Percentiles rank a stretch among this genome's conserved stretches.
These are phyloP conservation scores for Cyclocybe aegerita DNA, from an alignment of 768 basidiomycete species.

Conservation along the genomic window DNA sequence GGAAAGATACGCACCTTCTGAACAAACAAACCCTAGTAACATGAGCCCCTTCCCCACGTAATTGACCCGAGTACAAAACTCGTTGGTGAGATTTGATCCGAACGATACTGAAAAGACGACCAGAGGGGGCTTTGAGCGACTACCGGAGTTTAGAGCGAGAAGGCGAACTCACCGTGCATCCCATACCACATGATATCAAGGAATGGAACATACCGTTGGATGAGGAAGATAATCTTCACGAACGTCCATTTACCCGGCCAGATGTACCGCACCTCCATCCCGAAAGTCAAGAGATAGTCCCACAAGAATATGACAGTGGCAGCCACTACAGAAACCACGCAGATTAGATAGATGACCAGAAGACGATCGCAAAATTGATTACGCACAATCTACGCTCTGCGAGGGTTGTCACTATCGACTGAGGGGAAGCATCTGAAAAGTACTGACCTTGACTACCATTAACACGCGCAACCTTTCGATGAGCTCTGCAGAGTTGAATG, in stretches of 20 bases:
- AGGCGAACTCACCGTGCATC: constrained; percentile 7
- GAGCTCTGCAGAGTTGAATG: too few species aligned
- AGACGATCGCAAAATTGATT: too few species aligned
- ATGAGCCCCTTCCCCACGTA: too few species aligned
- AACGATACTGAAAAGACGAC: background rate
- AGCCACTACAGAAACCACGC: constrained; percentile 1
- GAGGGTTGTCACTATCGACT: too few species aligned
- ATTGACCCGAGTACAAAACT: too few species aligned
- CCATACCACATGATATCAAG: constrained; percentile 15
- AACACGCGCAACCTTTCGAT: too few species aligned
- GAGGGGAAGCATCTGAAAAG: too few species aligned
- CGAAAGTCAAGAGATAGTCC: constrained; percentile 20
- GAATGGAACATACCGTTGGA: constrained; percentile 20
- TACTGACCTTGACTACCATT: too few species aligned
- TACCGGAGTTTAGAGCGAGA: background rate
- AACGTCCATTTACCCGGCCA: constrained; percentile 19
- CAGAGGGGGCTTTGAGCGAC: background rate
- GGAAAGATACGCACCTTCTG: background rate
- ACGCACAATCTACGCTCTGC: too few species aligned
- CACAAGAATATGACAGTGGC: constrained; percentile 15
- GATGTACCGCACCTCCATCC: constrained; percentile 16
- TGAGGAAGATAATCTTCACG: constrained; percentile 18
- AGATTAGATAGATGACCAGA: too few species aligned
- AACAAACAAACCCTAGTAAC: too few species aligned
- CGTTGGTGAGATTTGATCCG: too few species aligned